phyloP scores from a whole-genome alignment of 192 early-diverging fungal genomes.

The Dissophora ornata region DNA sequence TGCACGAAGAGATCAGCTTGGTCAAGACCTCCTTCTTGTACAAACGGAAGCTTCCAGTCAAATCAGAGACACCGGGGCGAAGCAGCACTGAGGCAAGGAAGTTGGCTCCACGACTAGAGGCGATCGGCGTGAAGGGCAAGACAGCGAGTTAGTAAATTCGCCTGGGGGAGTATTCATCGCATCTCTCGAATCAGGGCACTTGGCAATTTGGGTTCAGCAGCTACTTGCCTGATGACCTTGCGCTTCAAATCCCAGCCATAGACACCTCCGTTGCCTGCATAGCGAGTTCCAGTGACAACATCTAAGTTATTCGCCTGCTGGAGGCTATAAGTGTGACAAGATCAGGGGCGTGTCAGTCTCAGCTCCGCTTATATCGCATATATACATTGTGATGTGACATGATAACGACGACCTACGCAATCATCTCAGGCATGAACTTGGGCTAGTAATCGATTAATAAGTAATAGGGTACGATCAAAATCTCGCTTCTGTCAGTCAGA shows the following conservation, averaged over 20 bases:
- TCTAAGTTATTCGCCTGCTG: conserved; percentile 89
- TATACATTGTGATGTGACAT: too few relatives aligned
- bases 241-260: conserved; percentile 97
- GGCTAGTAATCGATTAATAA: conserved; percentile 72
- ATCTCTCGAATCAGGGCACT: too few relatives aligned
- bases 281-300: conserved; percentile 95
- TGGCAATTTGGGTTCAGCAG: too few relatives aligned
- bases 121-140: background rate
- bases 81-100: conserved; percentile 90
- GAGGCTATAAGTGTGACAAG: conserved; percentile 53
- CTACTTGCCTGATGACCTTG: conserved; percentile 86
- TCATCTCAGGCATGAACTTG: conserved; percentile 96
- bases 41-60: conserved; percentile 95
- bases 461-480: background rate
- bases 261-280: conserved; percentile 89
- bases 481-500: background rate
- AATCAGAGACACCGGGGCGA: conserved; percentile 90
- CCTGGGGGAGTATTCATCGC: too few relatives aligned
- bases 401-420: conserved; percentile 70
- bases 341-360: too few relatives aligned
- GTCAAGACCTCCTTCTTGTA: conserved; percentile 93
- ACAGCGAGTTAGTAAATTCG: too few relatives aligned
- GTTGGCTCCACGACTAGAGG: conserved; percentile 91
- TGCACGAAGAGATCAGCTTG: conserved; percentile 86
- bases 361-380: too few relatives aligned